Conservation (phyloP, 768 basidiomycete genomes). For the Mrakia frigida region DNA sequence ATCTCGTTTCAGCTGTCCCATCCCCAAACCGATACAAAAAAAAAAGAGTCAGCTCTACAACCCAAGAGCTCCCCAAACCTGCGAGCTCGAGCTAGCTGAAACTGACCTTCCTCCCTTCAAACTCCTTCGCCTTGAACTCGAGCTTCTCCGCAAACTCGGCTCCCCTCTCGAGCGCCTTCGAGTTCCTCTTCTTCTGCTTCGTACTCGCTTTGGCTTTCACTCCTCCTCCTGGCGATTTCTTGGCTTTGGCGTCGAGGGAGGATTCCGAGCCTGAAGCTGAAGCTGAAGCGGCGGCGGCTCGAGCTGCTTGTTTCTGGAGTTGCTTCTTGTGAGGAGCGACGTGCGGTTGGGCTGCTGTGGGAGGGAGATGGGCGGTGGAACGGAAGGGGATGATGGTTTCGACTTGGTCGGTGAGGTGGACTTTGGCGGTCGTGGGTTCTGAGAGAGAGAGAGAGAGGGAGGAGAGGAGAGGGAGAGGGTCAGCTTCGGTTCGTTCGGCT, state of each 20-base stretch:
- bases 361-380: slow-evolving; percentile 14
- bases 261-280: slow-evolving; percentile 3
- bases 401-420: not conserved
- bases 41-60: not conserved
- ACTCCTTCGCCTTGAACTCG: slow-evolving; percentile 16
- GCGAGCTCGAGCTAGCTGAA: not conserved
- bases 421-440: not conserved
- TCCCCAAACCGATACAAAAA: not conserved
- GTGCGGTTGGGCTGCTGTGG: slow-evolving; percentile 11
- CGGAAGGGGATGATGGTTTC: slow-evolving; percentile 4
- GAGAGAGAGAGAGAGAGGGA: too few relatives aligned
- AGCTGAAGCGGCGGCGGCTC: not conserved
- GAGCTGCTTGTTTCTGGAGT: not conserved
- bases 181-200: slow-evolving; percentile 20
- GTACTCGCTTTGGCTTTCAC: slow-evolving; percentile 20
- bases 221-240: not conserved
- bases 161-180: slow-evolving; percentile 2
- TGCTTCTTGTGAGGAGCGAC: slow-evolving; percentile 13
- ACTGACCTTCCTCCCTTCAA: slow-evolving; percentile 18
- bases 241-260: not conserved
- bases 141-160: slow-evolving; percentile 16
- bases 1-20: slow-evolving; percentile 9
- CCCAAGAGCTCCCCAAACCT: not conserved
- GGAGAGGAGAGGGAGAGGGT: not conserved
- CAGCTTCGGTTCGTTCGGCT: not conserved